Evolutionary conservation across 106 monocot genomes (phyloP), one percentile per base, ranked within the genome.

Genomic region (Triglochin maritima): DNA sequence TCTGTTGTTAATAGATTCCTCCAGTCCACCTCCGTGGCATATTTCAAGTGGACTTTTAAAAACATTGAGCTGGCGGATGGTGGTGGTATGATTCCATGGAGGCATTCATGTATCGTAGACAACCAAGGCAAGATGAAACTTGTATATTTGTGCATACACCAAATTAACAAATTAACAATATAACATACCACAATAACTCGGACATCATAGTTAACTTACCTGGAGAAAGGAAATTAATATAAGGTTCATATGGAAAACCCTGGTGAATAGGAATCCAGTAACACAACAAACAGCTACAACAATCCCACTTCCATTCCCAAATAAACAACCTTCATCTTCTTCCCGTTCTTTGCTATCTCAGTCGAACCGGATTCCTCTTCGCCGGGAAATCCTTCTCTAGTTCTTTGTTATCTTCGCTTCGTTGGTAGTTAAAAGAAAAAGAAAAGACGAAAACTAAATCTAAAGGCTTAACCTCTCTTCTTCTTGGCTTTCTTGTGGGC

Each of bases 401-500:
- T 67, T 57, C 59, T 48, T 47, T 15, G 49, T 9, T 47, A 17
- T 62, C 51, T 57, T 57, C 17, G 8, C 9, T 56, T 4, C 56
- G 44, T 15, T 58, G 42, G 9, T 49, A 3, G 6, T 47, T 59
- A 70, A 56, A 74, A 73, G 42, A 9, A 57, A 69, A 50, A 61
- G 16, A 64, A 53, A 52, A 67, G 57, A 55, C 11, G 50, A 62
- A 9, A 3, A 74, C 1, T 11, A 66, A 44, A 52, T 46, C 3
- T 13, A 12, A 49, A 63, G 58, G 46, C 17, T 80, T 69, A 95
- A 57, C 80, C 46, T 77, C n/a, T 83, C 82, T 48, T 81, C 84
- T 29, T 70, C 86, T 62, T 52, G 73, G 67, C 75, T 76, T 3
- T 74, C 79, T 67, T 81, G 81, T 8, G 90, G 83, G 55, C 81